Evolutionary conservation across 2,329 filamentous ascomycete species (phyloP).

Genomic region (Atkinsonella texensis): DNA sequence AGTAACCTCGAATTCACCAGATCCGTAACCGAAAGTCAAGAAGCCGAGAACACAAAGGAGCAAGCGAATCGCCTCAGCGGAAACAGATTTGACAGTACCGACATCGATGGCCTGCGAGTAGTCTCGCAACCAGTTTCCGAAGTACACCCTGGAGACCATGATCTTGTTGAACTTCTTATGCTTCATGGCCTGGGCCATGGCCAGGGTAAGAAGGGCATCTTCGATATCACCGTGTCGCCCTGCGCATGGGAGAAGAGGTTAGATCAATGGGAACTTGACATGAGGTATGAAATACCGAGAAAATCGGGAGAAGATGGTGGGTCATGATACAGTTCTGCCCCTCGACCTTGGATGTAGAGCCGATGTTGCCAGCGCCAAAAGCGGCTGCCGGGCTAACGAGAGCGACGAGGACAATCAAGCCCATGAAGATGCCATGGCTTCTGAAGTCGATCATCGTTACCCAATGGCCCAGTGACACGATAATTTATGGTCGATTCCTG

Average conservation of each 20-base stretch:
- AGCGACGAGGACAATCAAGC: slow-evolving; percentile 49
- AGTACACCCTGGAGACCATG: slow-evolving; percentile 81
- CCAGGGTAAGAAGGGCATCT: slow-evolving; percentile 68
- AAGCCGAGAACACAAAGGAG: slow-evolving; percentile 83
- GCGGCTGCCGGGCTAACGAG: slow-evolving; percentile 59
- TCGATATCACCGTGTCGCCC: slow-evolving; percentile 88
- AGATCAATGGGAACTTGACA: not conserved
- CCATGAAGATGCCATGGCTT: slow-evolving; percentile 38
- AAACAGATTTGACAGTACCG: slow-evolving; percentile 82
- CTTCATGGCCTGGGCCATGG: slow-evolving; percentile 39
- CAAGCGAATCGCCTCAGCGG: slow-evolving; percentile 80
- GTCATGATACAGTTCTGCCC: slow-evolving; percentile 60
- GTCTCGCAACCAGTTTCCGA: slow-evolving; percentile 89
- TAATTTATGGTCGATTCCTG: not conserved
- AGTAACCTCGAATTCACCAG: slow-evolving; percentile 74
- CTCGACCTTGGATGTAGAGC: slow-evolving; percentile 66
- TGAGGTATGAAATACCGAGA: no score
- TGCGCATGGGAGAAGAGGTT: slow-evolving; percentile 16
- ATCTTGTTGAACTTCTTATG: slow-evolving; percentile 81
- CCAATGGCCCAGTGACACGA: not conserved
- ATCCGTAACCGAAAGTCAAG: slow-evolving; percentile 77
- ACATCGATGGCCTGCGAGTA: slow-evolving; percentile 93
- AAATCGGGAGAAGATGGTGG: not conserved
- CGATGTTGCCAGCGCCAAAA: slow-evolving; percentile 85
- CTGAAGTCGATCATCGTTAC: slow-evolving; percentile 35